Evolutionary conservation across 2,329 filamentous ascomycete genomes (phyloP).

Genomic region (Hypoxylon sp.): DNA sequence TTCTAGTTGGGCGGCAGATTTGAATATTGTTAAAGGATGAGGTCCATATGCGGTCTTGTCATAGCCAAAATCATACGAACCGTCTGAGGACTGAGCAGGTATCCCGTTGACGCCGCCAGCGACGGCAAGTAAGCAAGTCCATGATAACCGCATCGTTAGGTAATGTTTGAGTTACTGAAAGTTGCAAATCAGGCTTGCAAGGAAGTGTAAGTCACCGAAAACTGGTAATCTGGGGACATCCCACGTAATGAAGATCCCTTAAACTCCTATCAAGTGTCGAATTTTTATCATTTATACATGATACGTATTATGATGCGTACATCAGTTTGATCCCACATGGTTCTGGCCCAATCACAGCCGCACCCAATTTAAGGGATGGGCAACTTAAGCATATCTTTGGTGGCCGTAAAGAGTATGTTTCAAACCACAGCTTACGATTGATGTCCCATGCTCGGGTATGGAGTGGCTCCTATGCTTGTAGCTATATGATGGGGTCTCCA

Average conservation of each 20-base stretch:
- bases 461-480: not conserved
- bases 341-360: conserved; percentile 4
- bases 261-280: conserved; percentile 7
- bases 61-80: conserved; percentile 41
- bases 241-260: conserved; percentile 9
- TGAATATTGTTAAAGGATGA: conserved; percentile 48
- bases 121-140: conserved; percentile 16
- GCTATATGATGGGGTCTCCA: conserved; percentile 10
- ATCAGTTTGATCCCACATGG: conserved; percentile 8
- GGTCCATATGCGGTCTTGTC: conserved; percentile 48
- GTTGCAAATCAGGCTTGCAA: too few relatives aligned
- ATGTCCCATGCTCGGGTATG: too few relatives aligned
- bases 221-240: conserved; percentile 10
- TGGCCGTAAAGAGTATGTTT: conserved; percentile 4
- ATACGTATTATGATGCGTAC: conserved; percentile 19
- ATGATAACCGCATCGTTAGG: conserved; percentile 23
- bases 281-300: conserved; percentile 2
- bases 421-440: conserved; percentile 26
- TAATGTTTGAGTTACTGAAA: conserved; percentile 1
- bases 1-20: conserved; percentile 43
- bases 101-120: conserved; percentile 12
- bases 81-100: conserved; percentile 8
- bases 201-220: conserved; percentile 10
- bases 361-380: conserved; percentile 4
- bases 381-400: conserved; percentile 1